Percentiles rank a stretch among this genome's conserved stretches.
Evolutionary conservation across 129 eudicot genomes (phyloP).

Genomic region (Chrysanthemum makinoi): DNA sequence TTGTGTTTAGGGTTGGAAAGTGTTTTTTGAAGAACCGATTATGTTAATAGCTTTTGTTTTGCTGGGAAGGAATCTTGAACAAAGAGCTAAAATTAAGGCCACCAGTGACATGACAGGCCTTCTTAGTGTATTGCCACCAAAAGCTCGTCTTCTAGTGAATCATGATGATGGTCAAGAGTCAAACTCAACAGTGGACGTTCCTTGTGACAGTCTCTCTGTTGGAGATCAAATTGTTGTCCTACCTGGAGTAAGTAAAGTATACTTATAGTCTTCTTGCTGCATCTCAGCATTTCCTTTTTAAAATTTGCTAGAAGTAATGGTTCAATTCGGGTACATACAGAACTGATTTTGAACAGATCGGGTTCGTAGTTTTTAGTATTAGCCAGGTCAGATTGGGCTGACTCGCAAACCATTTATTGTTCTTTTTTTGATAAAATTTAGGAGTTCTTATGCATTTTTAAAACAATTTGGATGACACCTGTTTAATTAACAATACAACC

Average conservation of each 20-base stretch:
- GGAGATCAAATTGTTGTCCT: slow-evolving; percentile 90
- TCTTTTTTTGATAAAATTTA: too few relatives aligned
- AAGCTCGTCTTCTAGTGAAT: slow-evolving; percentile 83
- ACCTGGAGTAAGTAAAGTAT: slow-evolving; percentile 76
- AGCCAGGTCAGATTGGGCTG: too few relatives aligned
- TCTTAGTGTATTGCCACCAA: slow-evolving; percentile 83
- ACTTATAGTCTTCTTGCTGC: too few relatives aligned
- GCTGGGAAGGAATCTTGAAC: slow-evolving; percentile 96
- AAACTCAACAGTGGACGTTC: slow-evolving; percentile 84
- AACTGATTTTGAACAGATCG: too few relatives aligned
- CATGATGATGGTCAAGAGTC: slow-evolving; percentile 46
- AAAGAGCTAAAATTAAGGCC: slow-evolving; percentile 95
- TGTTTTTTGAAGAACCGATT: slow-evolving; percentile 96
- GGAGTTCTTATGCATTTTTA: too few relatives aligned
- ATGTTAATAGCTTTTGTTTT: slow-evolving; percentile 98
- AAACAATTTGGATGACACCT: not conserved
- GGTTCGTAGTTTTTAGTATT: too few relatives aligned
- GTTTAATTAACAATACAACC: not conserved
- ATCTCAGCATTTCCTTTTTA: too few relatives aligned
- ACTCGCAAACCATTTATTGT: too few relatives aligned
- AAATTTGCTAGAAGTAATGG: too few relatives aligned
- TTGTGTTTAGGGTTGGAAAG: slow-evolving; percentile 83
- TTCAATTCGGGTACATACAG: too few relatives aligned
- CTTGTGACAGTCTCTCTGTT: slow-evolving; percentile 76
- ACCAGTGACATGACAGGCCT: slow-evolving; percentile 98